phyloP scores from a whole-genome alignment of 371 early-diverging fungal species.

The Catenaria anguillulae region DNA sequence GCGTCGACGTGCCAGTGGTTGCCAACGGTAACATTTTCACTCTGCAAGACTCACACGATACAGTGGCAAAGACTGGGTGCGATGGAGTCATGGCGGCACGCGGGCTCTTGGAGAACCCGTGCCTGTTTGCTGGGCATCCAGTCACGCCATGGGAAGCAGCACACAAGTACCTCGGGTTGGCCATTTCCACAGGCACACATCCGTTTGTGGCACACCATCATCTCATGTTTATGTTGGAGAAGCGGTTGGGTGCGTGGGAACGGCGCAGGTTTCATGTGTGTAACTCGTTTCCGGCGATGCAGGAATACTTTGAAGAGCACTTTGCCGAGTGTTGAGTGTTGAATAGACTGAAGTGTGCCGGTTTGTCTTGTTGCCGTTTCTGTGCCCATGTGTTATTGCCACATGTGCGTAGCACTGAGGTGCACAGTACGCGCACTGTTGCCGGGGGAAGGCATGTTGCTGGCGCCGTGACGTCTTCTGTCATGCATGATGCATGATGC shows the following conservation, averaged over 20 bases:
- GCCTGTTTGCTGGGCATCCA: conserved; percentile 51
- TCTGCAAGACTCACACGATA: conserved; percentile 42
- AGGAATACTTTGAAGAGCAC: too few species aligned
- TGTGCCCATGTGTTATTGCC: too few species aligned
- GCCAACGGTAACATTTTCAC: conserved; percentile 71
- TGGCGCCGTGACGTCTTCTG: too few species aligned
- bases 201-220: conserved; percentile 83
- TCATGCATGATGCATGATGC: too few species aligned
- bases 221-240: conserved; percentile 85
- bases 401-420: too few species aligned
- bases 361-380: too few species aligned
- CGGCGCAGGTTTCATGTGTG: conserved; percentile 6
- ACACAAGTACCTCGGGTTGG: conserved; percentile 54
- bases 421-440: too few species aligned
- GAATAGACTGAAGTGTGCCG: too few species aligned
- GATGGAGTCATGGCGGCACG: conserved; percentile 77
- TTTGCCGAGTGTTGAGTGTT: too few species aligned
- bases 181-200: conserved; percentile 66
- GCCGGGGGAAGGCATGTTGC: too few species aligned
- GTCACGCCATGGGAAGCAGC: conserved; percentile 48
- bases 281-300: not conserved
- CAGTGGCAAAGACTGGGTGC: conserved; percentile 52
- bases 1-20: conserved; percentile 51
- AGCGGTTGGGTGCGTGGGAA: conserved; percentile 42
- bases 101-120: conserved; percentile 81